Conservation (phyloP, 805 yeast genomes). For the Metschnikowia anglica region DNA sequence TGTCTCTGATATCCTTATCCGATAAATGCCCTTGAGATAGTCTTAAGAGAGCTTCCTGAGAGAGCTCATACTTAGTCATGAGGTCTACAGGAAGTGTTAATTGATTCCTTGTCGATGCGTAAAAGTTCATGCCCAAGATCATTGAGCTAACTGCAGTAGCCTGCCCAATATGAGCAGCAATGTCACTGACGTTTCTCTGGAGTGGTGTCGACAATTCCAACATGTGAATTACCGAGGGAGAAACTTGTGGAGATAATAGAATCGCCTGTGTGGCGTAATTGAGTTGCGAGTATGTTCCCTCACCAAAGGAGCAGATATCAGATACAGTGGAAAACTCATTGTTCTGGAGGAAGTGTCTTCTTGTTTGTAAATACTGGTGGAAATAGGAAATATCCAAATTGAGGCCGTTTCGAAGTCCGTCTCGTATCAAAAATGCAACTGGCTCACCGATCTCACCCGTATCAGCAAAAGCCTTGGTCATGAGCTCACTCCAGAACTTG, state of each 20-base stretch:
- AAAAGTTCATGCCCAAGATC: constrained; percentile 59
- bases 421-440: constrained; percentile 55
- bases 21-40: constrained; percentile 43
- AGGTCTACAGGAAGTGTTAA: constrained; percentile 64
- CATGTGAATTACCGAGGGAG: constrained; percentile 53
- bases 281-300: constrained; percentile 73
- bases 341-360: constrained; percentile 51
- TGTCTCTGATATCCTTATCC: constrained; percentile 25
- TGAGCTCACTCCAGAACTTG: constrained; percentile 70
- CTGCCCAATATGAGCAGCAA: constrained; percentile 81
- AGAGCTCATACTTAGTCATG: constrained; percentile 50
- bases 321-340: constrained; percentile 49
- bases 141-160: constrained; percentile 69
- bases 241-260: constrained; percentile 53
- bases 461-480: constrained; percentile 46
- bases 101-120: constrained; percentile 49
- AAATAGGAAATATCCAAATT: constrained; percentile 54
- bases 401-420: constrained; percentile 49
- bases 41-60: constrained; percentile 64
- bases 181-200: constrained; percentile 51
- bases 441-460: constrained; percentile 56
- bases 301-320: constrained; percentile 72
- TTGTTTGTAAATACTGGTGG: constrained; percentile 58
- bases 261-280: constrained; percentile 65
- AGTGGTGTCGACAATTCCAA: constrained; percentile 46